phyloP scores from a whole-genome alignment of 2,329 filamentous ascomycete species.

The Penicillium nordicum region DNA sequence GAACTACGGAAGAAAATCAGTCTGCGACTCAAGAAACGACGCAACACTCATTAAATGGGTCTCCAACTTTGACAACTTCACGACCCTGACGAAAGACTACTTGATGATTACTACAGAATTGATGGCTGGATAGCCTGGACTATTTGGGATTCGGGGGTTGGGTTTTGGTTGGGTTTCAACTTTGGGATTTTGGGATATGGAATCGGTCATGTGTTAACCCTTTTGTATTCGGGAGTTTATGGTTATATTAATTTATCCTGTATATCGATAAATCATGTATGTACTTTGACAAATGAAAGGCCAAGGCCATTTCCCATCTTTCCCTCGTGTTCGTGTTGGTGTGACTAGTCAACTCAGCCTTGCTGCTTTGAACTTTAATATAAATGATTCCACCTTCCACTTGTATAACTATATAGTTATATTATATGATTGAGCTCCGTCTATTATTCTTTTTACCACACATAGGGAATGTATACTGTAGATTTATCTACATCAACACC shows the following conservation, averaged over 20 bases:
- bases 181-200: neutral
- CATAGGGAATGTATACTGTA: neutral
- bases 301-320: neutral
- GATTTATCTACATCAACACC: neutral
- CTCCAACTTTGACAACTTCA: neutral
- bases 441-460: too few relatives aligned
- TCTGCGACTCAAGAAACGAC: slow-evolving; percentile 25
- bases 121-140: slow-evolving; percentile 1
- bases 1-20: slow-evolving; percentile 28
- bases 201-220: neutral
- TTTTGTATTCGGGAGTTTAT: neutral
- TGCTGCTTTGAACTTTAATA: neutral
- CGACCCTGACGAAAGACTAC: slow-evolving; percentile 6
- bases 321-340: neutral
- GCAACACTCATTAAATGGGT: slow-evolving; percentile 12
- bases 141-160: slow-evolving; percentile 2
- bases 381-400: neutral
- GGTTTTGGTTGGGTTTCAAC: neutral
- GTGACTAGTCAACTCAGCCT: neutral
- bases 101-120: slow-evolving; percentile 1
- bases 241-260: neutral
- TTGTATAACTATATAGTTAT: neutral
- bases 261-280: neutral
- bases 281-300: neutral
- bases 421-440: neutral